Percentiles rank a stretch among this genome's conserved stretches.
Evolutionary conservation across 129 eudicot genomes (phyloP).

Genomic region (Pseudognaphalium luteoalbum): DNA sequence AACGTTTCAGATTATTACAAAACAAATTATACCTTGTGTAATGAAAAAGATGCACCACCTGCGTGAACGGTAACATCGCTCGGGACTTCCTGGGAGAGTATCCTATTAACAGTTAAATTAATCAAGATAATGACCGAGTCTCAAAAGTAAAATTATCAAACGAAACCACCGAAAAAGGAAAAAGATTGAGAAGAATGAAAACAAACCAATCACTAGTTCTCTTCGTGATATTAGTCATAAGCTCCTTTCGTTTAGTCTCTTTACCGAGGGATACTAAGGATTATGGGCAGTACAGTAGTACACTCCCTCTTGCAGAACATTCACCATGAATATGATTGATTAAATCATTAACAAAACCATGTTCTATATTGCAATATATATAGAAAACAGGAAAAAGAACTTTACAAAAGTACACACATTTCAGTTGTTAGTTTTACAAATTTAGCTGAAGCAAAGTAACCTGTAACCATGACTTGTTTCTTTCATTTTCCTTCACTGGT

Average conservation of each 20-base stretch:
- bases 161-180: neutral
- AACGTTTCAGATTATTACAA: neutral
- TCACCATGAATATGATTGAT: slow-evolving; percentile 42
- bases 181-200: slow-evolving; percentile 24
- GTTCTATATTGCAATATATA: slow-evolving; percentile 29
- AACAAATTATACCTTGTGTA: slow-evolving; percentile 72
- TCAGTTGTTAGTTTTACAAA: slow-evolving; percentile 6
- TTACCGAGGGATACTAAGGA: slow-evolving; percentile 35
- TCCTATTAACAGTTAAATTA: slow-evolving; percentile 45
- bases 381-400: neutral
- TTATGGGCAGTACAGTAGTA: slow-evolving; percentile 19
- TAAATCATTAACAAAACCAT: slow-evolving; percentile 31
- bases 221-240: slow-evolving; percentile 62
- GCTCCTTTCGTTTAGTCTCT: slow-evolving; percentile 36
- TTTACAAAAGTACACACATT: slow-evolving; percentile 24
- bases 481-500: slow-evolving; percentile 16
- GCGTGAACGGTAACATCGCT: slow-evolving; percentile 68
- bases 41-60: slow-evolving; percentile 75
- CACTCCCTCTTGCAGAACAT: slow-evolving; percentile 39
- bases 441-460: slow-evolving; percentile 14
- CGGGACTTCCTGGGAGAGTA: slow-evolving; percentile 78
- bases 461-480: slow-evolving; percentile 23
- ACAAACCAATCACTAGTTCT: slow-evolving; percentile 81
- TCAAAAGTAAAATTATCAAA: slow-evolving; percentile 6
- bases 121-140: too few relatives aligned